These are phyloP conservation scores for Myxozyma udenii DNA, from an alignment of 805 yeast genomes.

Conservation along the genomic window DNA sequence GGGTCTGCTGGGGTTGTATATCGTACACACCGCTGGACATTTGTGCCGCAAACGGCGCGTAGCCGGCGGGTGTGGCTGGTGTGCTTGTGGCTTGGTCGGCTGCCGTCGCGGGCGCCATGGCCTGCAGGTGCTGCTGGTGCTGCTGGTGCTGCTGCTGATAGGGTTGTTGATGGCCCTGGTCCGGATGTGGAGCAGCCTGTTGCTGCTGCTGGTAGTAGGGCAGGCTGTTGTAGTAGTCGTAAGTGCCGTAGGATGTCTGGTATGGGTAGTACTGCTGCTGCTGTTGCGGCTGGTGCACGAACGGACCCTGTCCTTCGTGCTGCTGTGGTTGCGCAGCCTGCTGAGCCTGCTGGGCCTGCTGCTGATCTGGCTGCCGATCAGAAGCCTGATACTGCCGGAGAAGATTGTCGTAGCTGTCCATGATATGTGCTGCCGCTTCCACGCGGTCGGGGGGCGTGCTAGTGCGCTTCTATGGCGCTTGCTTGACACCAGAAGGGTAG, in stretches of 20 bases:
- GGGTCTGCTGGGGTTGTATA: conserved; percentile 7
- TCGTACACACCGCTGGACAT: not conserved
- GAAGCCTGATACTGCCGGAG: not conserved
- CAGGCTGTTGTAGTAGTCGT: not conserved
- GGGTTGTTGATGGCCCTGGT: too few relatives aligned
- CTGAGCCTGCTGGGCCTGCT: conserved; percentile 4
- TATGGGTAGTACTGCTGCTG: conserved; percentile 1
- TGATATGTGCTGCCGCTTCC: not conserved
- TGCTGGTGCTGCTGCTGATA: too few relatives aligned
- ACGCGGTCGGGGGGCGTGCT: not conserved
- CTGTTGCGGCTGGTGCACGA: too few relatives aligned
- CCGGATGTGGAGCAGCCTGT: not conserved
- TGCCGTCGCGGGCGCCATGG: too few relatives aligned
- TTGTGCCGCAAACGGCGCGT: conserved; percentile 11
- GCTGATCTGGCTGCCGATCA: conserved; percentile 2
- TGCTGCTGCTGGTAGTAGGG: not conserved
- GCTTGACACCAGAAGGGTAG: not conserved
- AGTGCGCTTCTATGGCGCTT: not conserved
- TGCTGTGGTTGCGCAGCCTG: conserved; percentile 3
- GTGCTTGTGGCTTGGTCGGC: not conserved
- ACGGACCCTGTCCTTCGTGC: not conserved
- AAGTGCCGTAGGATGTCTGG: not conserved
- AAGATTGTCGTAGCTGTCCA: not conserved
- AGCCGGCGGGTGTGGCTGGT: not conserved
- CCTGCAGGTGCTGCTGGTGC: too few relatives aligned